Base-by-base conservation (phyloP, 176 grass and related monocot genomes). In the Tillandsia fasciculata region DNA sequence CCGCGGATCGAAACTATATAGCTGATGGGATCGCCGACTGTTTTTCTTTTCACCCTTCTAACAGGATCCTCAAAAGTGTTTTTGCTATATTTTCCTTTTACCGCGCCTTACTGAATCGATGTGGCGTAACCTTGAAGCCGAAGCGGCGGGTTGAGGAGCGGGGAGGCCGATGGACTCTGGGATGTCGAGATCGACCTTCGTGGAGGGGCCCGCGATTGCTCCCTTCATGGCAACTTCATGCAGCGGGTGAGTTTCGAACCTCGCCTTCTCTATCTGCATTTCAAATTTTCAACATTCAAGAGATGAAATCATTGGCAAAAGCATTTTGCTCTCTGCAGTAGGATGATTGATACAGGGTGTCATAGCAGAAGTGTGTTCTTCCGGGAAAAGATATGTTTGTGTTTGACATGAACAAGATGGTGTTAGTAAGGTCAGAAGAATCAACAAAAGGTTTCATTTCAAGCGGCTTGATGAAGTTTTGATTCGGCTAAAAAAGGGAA, bases 151-250 rank as follows among this genome's bases (percentile, higher is more conserved):
- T 72, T 83, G 81, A 0, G 84, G 49, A 48, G 64, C 54, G 0
- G 79, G 76, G 42, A 97, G 17, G 27, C 89, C 93, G 63, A 97
- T 18, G 0, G 89, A 97, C 72, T 97, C 93, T 0, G 93, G 93
- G 61, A 92, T 97, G 47, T 92, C 89, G 13, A 97, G 77, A 65
- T 92, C 84, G 12, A 67, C 77, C 2, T 84, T 97, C 14, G 26
- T 70, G 9, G 64, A 56, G 64, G 70, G 71, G 23, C 52, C 79
- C 3, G 70, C 28, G 53, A 78, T 80, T 17, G 73, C 81, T 29
- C 77, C 77, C 59, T 67, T 78, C 47, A 52, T 79, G 9, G 74
- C 66, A n/a, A 67, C 65, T 68, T 86, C 81, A n/a, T 91, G 66
- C 65, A 84, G 65, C 11, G 72, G 74, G 76, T 72, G 77, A 49